phyloP scores from a whole-genome alignment of 2,329 filamentous ascomycete species.

The Trichoderma endophyticum region DNA sequence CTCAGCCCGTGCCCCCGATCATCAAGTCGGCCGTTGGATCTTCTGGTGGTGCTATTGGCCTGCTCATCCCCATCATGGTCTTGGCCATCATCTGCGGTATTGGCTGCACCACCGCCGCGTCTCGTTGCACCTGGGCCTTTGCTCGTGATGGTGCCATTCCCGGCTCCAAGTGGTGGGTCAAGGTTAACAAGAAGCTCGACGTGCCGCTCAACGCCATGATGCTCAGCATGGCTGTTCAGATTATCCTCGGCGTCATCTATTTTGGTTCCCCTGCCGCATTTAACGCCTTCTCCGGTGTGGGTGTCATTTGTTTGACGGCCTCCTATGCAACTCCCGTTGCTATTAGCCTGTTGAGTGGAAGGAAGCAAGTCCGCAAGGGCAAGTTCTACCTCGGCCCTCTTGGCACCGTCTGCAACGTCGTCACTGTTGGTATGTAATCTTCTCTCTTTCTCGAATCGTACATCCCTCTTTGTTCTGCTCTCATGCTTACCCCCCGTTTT shows the following conservation, averaged over 20 bases:
- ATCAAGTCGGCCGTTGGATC: slow-evolving; percentile 61
- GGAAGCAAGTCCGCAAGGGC: slow-evolving; percentile 55
- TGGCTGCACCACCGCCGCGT: slow-evolving; percentile 66
- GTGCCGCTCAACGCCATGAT: slow-evolving; percentile 71
- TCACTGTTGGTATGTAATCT: slow-evolving; percentile 57
- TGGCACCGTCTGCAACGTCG: slow-evolving; percentile 59
- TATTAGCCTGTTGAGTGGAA: slow-evolving; percentile 59
- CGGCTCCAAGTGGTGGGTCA: slow-evolving; percentile 57
- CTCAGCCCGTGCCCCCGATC: slow-evolving; percentile 63
- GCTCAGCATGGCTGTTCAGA: slow-evolving; percentile 63
- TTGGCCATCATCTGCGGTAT: slow-evolving; percentile 65
- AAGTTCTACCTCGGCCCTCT: slow-evolving; percentile 61
- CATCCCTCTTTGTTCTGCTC: background rate
- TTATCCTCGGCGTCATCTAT: slow-evolving; percentile 64
- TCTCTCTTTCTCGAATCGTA: background rate
- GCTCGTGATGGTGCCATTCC: slow-evolving; percentile 68
- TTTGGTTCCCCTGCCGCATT: slow-evolving; percentile 68
- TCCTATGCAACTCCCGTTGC: slow-evolving; percentile 66
- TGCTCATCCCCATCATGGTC: slow-evolving; percentile 63
- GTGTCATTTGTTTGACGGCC: slow-evolving; percentile 66
- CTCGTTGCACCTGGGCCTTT: slow-evolving; percentile 67
- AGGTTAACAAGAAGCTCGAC: slow-evolving; percentile 59
- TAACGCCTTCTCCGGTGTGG: slow-evolving; percentile 68
- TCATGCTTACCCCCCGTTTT: background rate
- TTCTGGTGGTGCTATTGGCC: slow-evolving; percentile 57